These are phyloP conservation scores for Lecanosticta acicola DNA, from an alignment of 2,329 filamentous ascomycete species.

Conservation along the genomic window DNA sequence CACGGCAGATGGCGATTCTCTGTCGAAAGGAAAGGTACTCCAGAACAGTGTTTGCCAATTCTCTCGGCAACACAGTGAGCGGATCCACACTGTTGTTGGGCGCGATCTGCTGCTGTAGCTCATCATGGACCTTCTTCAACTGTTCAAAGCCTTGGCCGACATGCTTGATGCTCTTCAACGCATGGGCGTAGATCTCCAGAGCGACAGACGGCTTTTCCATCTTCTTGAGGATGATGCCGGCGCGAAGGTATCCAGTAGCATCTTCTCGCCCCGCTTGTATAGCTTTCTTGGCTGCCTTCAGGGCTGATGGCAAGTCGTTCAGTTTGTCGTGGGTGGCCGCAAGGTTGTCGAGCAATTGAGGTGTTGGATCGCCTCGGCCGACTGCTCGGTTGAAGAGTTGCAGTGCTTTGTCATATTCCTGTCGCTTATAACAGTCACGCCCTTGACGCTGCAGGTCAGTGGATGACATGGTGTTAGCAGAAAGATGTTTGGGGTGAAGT, in stretches of 20 bases:
- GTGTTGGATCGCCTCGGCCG: constrained; percentile 26
- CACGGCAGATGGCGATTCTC: constrained; percentile 44
- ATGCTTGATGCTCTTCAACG: constrained; percentile 48
- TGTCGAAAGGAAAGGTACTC: constrained; percentile 48
- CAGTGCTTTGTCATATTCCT: constrained; percentile 41
- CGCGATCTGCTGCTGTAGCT: constrained; percentile 39
- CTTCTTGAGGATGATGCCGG: constrained; percentile 44
- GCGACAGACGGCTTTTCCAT: constrained; percentile 50
- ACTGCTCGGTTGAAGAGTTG: constrained; percentile 31
- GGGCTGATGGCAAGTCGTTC: constrained; percentile 44
- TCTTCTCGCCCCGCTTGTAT: constrained; percentile 48
- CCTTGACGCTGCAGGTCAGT: constrained; percentile 34
- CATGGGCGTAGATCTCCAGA: constrained; percentile 52
- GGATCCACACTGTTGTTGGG: constrained; percentile 47
- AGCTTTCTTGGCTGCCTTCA: constrained; percentile 54
- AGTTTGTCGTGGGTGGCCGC: constrained; percentile 53
- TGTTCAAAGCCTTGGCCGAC: constrained; percentile 32
- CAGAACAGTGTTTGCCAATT: constrained; percentile 50
- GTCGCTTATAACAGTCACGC: constrained; percentile 39
- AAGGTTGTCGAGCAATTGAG: constrained; percentile 48
- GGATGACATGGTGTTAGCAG: constrained; percentile 2
- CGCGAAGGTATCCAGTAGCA: constrained; percentile 54
- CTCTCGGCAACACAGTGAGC: constrained; percentile 48
- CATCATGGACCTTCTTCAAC: constrained; percentile 39
- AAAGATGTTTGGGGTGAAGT: background rate